Conservation (phyloP, 1,284 basidiomycete genomes). For the Ganoderma resinaceum region DNA sequence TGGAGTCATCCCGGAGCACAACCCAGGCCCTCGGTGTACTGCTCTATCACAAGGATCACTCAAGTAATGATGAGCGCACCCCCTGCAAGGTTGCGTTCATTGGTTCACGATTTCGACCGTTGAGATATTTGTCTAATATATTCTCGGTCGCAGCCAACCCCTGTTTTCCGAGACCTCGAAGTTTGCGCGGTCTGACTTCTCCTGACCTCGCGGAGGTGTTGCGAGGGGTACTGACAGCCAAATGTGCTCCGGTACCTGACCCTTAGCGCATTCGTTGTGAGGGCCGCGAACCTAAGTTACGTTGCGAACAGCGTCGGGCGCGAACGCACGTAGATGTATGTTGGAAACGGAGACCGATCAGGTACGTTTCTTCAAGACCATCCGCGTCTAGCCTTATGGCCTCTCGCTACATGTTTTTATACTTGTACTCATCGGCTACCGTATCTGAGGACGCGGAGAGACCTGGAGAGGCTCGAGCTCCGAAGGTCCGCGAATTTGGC, state of each 20-base stretch:
- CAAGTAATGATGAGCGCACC: not conserved
- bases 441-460: not conserved
- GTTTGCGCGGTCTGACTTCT: not conserved
- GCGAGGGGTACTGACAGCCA: not conserved
- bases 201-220: not conserved
- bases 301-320: not conserved
- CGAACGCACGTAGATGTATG: not conserved
- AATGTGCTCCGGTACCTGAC: not conserved
- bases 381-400: not conserved
- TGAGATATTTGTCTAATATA: not conserved
- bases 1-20: not conserved
- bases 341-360: constrained; percentile 27
- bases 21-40: not conserved
- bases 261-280: not conserved
- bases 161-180: not conserved
- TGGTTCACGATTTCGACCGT: not conserved
- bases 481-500: not conserved
- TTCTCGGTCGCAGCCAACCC: not conserved
- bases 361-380: constrained; percentile 3
- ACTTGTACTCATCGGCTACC: no score
- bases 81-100: not conserved
- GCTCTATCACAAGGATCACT: not conserved
- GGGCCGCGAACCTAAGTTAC: not conserved
- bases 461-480: no score
- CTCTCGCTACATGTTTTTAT: not conserved